Evolutionary conservation across 2,329 filamentous ascomycete species (phyloP).

Genomic region (Eutypella sp.): DNA sequence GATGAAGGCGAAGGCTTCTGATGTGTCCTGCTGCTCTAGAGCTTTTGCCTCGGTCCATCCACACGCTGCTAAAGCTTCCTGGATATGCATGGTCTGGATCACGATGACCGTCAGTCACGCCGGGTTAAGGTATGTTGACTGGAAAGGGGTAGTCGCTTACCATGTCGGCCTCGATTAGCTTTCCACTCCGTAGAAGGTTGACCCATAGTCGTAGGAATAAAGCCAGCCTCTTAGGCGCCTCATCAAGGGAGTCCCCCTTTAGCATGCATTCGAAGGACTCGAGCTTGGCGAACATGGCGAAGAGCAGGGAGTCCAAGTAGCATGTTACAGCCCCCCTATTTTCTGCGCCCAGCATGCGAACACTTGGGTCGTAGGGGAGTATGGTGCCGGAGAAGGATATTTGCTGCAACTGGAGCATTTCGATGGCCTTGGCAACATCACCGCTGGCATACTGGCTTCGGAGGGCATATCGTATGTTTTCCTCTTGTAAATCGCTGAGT

Average conservation of each 20-base stretch:
- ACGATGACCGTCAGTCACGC: slow-evolving; percentile 18
- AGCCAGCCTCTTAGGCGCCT: slow-evolving; percentile 66
- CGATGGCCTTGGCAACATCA: slow-evolving; percentile 68
- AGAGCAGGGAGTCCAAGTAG: slow-evolving; percentile 85
- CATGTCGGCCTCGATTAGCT: slow-evolving; percentile 79
- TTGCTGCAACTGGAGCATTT: slow-evolving; percentile 72
- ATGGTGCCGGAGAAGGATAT: slow-evolving; percentile 78
- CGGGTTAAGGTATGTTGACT: background rate
- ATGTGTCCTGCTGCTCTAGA: slow-evolving; percentile 87
- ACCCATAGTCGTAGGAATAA: slow-evolving; percentile 83
- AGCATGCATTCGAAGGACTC: slow-evolving; percentile 92
- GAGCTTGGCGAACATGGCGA: slow-evolving; percentile 90
- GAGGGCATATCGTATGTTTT: slow-evolving; percentile 52
- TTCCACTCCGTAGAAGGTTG: slow-evolving; percentile 81
- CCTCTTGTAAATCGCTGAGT: slow-evolving; percentile 45
- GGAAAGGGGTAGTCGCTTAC: slow-evolving; percentile 40
- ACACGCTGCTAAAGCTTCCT: slow-evolving; percentile 75
- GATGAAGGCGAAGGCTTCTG: slow-evolving; percentile 92
- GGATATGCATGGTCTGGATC: slow-evolving; percentile 71
- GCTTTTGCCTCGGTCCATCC: slow-evolving; percentile 80
- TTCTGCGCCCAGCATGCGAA: slow-evolving; percentile 75
- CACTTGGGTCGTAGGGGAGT: slow-evolving; percentile 64
- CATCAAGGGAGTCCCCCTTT: slow-evolving; percentile 71
- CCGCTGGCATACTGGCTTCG: slow-evolving; percentile 61
- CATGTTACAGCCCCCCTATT: slow-evolving; percentile 89